These are phyloP conservation scores for Boletus reticuloceps DNA, from an alignment of 768 basidiomycete genomes.

Conservation along the genomic window DNA sequence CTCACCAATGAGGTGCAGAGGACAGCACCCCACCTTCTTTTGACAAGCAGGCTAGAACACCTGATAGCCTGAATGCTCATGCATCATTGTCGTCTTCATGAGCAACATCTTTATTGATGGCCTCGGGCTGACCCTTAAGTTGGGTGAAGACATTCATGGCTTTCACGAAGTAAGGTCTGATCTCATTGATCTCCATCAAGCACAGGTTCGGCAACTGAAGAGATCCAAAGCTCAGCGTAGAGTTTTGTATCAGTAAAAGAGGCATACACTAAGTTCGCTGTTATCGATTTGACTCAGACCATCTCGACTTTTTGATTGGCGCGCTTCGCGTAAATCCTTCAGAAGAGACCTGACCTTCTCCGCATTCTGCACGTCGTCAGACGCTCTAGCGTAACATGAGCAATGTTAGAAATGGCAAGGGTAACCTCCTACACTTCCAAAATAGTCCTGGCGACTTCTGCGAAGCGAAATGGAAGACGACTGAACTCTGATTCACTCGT, in stretches of 20 bases:
- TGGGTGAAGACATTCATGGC: conserved; percentile 75
- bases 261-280: conserved; percentile 74
- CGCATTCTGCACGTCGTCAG: conserved; percentile 84
- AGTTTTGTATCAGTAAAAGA: not conserved
- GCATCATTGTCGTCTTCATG: conserved; percentile 3
- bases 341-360: conserved; percentile 82
- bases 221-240: not conserved
- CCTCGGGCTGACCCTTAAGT: conserved; percentile 35
- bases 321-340: conserved; percentile 93
- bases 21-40: not conserved
- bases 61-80: not conserved
- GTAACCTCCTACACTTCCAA: conserved; percentile 77
- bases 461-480: conserved; percentile 79
- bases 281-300: conserved; percentile 81
- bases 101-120: not conserved
- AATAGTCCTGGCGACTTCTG: conserved; percentile 88
- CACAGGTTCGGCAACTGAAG: conserved; percentile 77
- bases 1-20: not conserved
- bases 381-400: conserved; percentile 52
- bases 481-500: conserved; percentile 73
- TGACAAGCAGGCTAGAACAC: not conserved
- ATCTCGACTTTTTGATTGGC: conserved; percentile 90
- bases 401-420: not conserved
- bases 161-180: conserved; percentile 83
- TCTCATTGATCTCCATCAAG: conserved; percentile 93